Base-by-base conservation (phyloP, 202 grass and related monocot species). In the Brachypodium distachyon region DNA sequence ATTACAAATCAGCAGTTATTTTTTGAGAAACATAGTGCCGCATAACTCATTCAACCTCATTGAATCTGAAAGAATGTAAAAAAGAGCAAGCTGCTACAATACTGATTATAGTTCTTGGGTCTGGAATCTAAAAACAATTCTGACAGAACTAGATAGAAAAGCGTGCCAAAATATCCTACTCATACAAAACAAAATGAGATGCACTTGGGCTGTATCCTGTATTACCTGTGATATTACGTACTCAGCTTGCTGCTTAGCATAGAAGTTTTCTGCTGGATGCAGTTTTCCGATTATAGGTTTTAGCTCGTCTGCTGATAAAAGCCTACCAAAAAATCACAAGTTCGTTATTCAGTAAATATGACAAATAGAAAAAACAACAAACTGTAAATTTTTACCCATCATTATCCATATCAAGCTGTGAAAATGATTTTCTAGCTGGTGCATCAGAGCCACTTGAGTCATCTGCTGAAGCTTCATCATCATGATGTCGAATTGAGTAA, bases 191-290 rank as follows among this genome's bases (percentile, higher is more conserved):
- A 79, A 86, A 79, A 59, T 28, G 28, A 49, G 53, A 86, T 43
- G 22, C 3, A n/a, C 60, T 52, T 61, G 29, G 27, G 25, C 33
- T 43, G n/a, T n/a, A n/a, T n/a, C n/a, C n/a, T n/a, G n/a, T 17
- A n/a, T 84, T 90, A 98, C 95, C 89, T 94, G 79, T 41, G 65
- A 71, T 86, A 95, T 77, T 40, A 78, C 77, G 44, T 95, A 98
- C 77, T 95, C 90, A 62, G 95, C 87, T 88, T 98, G 95, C 74
- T 98, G 91, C 76, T 95, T 98, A 65, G 95, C 91, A 87, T 95
- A 98, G 77, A 87, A 95, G 42, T 71, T 72, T 81, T 95, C 95
- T 77, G 87, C 84, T 42, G 91, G 95, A 72, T 95, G 91, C 41
- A 98, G 84, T 82, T 90, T 90, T 43, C 58, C 85, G 61, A 95